A percentile compares a stretch with the other conserved stretches of the same genome.
phyloP scores from a whole-genome alignment of 495 filamentous ascomycete genomes.

The Penicillium goetzii region DNA sequence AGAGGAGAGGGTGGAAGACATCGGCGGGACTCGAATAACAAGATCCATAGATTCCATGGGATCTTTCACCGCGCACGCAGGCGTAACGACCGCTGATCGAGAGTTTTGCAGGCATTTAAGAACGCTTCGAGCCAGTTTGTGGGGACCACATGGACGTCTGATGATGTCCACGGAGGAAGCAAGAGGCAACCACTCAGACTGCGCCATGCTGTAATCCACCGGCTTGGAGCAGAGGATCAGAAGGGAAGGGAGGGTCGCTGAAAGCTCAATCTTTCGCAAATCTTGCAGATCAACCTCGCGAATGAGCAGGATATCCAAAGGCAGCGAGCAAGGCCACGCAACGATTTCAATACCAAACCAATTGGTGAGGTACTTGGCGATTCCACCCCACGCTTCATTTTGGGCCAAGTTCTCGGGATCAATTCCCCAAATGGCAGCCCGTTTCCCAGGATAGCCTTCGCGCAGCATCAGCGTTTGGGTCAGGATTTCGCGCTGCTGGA shows the following conservation, averaged over 20 bases:
- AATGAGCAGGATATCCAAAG: constrained; percentile 47
- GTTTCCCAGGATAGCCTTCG: constrained; percentile 31
- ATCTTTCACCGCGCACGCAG: constrained; percentile 15
- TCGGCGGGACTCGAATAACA: not conserved
- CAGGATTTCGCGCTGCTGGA: constrained; percentile 29
- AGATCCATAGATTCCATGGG: constrained; percentile 8
- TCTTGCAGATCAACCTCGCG: constrained; percentile 41
- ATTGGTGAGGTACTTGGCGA: constrained; percentile 40
- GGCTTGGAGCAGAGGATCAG: constrained; percentile 44
- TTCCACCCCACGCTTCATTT: constrained; percentile 27
- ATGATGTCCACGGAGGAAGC: constrained; percentile 48
- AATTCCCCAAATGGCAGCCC: constrained; percentile 35
- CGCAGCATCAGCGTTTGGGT: constrained; percentile 35
- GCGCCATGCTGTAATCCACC: constrained; percentile 35
- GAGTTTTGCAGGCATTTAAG: constrained; percentile 37
- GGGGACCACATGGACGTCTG: constrained; percentile 61
- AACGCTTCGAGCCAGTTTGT: constrained; percentile 64
- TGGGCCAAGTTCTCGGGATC: constrained; percentile 22
- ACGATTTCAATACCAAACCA: constrained; percentile 53
- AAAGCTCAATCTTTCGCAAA: constrained; percentile 17
- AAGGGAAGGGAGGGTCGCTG: constrained; percentile 35
- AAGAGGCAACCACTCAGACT: constrained; percentile 37
- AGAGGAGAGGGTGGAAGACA: constrained; percentile 3
- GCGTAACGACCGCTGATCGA: constrained; percentile 22
- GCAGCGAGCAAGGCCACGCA: constrained; percentile 34